Evolutionary conservation across 2,329 filamentous ascomycete species (phyloP).

Genomic region (Diplodia sapinea): DNA sequence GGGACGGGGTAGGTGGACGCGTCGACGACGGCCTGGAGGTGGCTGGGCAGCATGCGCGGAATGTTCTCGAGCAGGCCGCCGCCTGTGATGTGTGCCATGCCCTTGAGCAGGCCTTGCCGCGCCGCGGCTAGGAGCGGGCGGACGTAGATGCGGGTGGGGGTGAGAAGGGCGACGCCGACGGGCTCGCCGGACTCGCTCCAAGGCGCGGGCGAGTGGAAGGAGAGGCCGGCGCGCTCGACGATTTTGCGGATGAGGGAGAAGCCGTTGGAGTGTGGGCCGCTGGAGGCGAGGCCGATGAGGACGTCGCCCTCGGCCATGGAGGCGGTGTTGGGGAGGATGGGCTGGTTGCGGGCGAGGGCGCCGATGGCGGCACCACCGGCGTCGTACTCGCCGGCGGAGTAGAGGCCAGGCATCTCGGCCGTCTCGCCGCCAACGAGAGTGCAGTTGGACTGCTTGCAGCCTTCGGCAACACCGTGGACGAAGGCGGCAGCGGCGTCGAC

Average conservation of each 20-base stretch:
- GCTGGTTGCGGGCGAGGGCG: constrained; percentile 69
- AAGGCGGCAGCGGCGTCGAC: constrained; percentile 80
- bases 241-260: constrained; percentile 96
- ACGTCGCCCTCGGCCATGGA: constrained; percentile 83
- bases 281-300: constrained; percentile 82
- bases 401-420: constrained; percentile 97
- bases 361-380: constrained; percentile 90
- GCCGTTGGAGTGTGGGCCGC: constrained; percentile 92
- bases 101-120: constrained; percentile 74
- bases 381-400: constrained; percentile 87
- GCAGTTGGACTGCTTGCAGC: constrained; percentile 83
- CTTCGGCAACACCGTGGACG: constrained; percentile 85
- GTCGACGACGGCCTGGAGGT: constrained; percentile 81
- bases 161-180: constrained; percentile 79
- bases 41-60: constrained; percentile 83
- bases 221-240: constrained; percentile 72
- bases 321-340: constrained; percentile 75
- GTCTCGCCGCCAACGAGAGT: constrained; percentile 97
- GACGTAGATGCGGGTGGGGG: constrained; percentile 93
- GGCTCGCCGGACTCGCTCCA: constrained; percentile 67
- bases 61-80: constrained; percentile 94
- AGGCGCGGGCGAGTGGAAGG: constrained; percentile 74
- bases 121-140: constrained; percentile 73
- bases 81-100: constrained; percentile 95
- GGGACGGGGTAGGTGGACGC: constrained; percentile 76